Percentiles rank a stretch among this genome's conserved stretches.
These are phyloP conservation scores for Aureobasidium melanogenum DNA, from an alignment of 2,329 filamentous ascomycete genomes.

Conservation along the genomic window DNA sequence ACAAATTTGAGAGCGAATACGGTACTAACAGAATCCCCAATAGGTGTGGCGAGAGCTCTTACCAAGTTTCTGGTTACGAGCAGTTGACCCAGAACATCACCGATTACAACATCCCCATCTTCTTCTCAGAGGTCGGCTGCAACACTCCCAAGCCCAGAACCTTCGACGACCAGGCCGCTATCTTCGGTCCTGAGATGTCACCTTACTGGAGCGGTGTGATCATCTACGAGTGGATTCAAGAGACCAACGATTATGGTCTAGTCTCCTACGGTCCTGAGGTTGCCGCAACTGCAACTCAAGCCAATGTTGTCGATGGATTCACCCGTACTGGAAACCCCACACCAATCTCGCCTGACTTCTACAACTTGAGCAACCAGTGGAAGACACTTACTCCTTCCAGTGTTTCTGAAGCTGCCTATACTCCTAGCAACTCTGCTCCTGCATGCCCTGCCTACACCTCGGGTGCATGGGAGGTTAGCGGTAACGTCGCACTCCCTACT, in stretches of 20 bases:
- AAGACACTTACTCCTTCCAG: conserved; percentile 61
- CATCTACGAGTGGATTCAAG: conserved; percentile 84
- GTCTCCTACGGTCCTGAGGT: conserved; percentile 62
- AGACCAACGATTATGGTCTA: conserved; percentile 74
- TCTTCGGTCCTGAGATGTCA: conserved; percentile 67
- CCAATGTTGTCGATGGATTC: conserved; percentile 54
- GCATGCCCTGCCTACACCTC: conserved; percentile 62
- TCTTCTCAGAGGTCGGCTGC: conserved; percentile 85
- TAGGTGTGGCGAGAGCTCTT: conserved; percentile 50
- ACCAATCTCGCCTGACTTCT: conserved; percentile 66
- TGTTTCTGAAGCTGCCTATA: conserved; percentile 57
- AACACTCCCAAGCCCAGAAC: conserved; percentile 54
- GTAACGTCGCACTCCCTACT: conserved; percentile 60
- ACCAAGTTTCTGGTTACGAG: conserved; percentile 58
- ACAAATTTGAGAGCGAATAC: not conserved
- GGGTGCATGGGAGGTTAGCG: conserved; percentile 64
- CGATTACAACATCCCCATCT: conserved; percentile 72
- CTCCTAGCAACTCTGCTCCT: conserved; percentile 51
- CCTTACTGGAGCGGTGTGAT: conserved; percentile 67
- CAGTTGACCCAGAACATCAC: conserved; percentile 58
- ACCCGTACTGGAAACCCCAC: conserved; percentile 64
- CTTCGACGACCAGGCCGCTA: conserved; percentile 65
- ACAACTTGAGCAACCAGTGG: conserved; percentile 70
- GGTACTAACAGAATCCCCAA: not conserved
- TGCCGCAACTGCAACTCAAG: conserved; percentile 34